Conservation (phyloP, 306 rosid species). For the Cicer cuneatum region DNA sequence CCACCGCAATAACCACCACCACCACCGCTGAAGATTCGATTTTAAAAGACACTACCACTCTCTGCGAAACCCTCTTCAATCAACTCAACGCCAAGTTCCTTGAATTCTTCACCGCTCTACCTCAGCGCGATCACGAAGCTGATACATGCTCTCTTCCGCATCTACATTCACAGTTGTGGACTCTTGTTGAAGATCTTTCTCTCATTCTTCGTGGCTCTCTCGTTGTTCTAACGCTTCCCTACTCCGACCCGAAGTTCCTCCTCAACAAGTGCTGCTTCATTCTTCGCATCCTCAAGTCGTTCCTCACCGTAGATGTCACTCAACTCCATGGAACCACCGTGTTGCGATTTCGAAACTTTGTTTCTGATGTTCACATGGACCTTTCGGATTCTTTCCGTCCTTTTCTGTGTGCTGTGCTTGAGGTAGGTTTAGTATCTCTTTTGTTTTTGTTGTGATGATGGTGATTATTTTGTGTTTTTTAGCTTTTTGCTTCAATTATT, state of each 20-base stretch:
- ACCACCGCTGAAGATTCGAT: constrained; percentile 4
- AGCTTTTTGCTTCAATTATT: neutral
- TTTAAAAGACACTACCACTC: constrained; percentile 31
- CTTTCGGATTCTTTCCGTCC: constrained; percentile 60
- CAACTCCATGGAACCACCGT: constrained; percentile 37
- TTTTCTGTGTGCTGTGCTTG: constrained; percentile 62
- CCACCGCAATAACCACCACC: constrained; percentile 11
- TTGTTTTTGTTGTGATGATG: neutral
- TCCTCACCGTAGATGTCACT: constrained; percentile 43
- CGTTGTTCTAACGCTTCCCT: constrained; percentile 52
- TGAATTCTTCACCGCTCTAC: constrained; percentile 49
- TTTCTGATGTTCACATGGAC: constrained; percentile 50
- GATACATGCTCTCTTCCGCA: constrained; percentile 21
- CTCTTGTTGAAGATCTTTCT: constrained; percentile 53
- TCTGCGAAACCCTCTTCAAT: constrained; percentile 58
- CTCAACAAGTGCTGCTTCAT: constrained; percentile 51
- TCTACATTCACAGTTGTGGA: constrained; percentile 45
- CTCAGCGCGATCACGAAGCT: constrained; percentile 35
- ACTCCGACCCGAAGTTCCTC: constrained; percentile 45
- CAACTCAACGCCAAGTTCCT: constrained; percentile 53
- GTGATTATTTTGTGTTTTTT: neutral
- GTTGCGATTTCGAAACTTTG: constrained; percentile 50
- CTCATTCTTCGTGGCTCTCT: constrained; percentile 68
- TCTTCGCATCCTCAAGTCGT: constrained; percentile 47
- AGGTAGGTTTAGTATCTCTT: constrained; percentile 51